Conservation (phyloP, 2,329 filamentous ascomycete species). For the Colletotrichum melonis region DNA sequence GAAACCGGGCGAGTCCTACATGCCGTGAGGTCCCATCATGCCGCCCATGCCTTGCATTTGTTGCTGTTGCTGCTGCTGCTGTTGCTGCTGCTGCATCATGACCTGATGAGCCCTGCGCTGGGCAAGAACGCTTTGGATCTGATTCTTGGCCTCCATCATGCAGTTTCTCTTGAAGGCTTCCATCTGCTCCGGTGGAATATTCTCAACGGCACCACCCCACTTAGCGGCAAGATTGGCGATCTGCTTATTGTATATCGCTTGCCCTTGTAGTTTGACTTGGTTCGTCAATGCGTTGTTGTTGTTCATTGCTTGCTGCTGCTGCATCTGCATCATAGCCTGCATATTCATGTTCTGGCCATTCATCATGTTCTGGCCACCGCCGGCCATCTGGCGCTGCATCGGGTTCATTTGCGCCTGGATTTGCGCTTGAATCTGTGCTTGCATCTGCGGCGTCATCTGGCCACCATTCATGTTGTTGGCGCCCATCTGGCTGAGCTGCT, state of each 20-base stretch:
- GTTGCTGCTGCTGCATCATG: constrained; percentile 53
- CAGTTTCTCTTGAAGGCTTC: constrained; percentile 59
- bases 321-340: constrained; percentile 51
- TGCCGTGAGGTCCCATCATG: constrained; percentile 65
- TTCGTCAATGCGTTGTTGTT: constrained; percentile 36
- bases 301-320: constrained; percentile 51
- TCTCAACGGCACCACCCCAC: constrained; percentile 52
- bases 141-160: constrained; percentile 48
- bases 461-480: constrained; percentile 43
- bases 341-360: constrained; percentile 51
- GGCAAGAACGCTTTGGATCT: constrained; percentile 46
- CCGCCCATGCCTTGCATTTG: constrained; percentile 64
- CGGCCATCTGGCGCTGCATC: constrained; percentile 49
- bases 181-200: constrained; percentile 58
- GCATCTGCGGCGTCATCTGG: constrained; percentile 51
- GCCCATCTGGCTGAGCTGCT: constrained; percentile 56
- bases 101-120: constrained; percentile 49
- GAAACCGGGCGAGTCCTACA: constrained; percentile 45
- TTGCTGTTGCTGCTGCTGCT: constrained; percentile 44
- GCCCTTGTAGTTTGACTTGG: constrained; percentile 49
- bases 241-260: constrained; percentile 52
- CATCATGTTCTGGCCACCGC: constrained; percentile 52
- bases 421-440: constrained; percentile 45
- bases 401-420: constrained; percentile 51
- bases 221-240: constrained; percentile 48